These are phyloP conservation scores for Tilletia walkeri DNA, from an alignment of 1,284 basidiomycete species.

Conservation along the genomic window DNA sequence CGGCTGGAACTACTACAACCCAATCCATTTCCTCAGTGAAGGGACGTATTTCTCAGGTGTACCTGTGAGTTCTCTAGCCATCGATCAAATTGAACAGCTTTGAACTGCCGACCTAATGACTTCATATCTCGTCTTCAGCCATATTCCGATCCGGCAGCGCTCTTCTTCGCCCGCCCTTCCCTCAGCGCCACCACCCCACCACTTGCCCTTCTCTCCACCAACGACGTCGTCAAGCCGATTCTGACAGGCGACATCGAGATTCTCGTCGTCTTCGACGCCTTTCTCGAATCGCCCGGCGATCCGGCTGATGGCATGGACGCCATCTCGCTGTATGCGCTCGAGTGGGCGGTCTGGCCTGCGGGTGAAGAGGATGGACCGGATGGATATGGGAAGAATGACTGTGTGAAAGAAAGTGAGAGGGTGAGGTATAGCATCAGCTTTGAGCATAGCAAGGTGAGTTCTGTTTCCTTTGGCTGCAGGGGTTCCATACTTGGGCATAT, in stretches of 20 bases:
- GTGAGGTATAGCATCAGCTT: constrained; percentile 29
- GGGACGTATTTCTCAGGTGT: constrained; percentile 6
- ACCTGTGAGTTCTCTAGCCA: background rate
- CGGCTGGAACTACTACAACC: constrained; percentile 48
- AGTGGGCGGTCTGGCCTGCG: constrained; percentile 34
- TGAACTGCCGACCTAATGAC: too few species aligned
- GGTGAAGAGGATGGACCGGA: constrained; percentile 25
- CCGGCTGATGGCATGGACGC: constrained; percentile 44
- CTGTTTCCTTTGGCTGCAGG: background rate
- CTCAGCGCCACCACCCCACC: constrained; percentile 30
- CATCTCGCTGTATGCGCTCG: constrained; percentile 36
- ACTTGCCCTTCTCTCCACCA: constrained; percentile 34
- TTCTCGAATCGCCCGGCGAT: constrained; percentile 42
- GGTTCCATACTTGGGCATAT: too few species aligned
- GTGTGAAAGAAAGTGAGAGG: constrained; percentile 23
- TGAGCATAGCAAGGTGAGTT: constrained; percentile 40
- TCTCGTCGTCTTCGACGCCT: constrained; percentile 38
- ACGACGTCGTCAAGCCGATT: constrained; percentile 35
- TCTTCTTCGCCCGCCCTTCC: constrained; percentile 38
- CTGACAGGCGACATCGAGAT: constrained; percentile 36
- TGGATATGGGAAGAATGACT: constrained; percentile 28
- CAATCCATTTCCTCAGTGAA: constrained; percentile 37
- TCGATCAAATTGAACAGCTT: background rate
- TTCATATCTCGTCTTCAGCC: background rate
- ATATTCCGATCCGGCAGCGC: constrained; percentile 35